phyloP scores from a whole-genome alignment of 768 basidiomycete genomes.

The Suillus clintonianus region DNA sequence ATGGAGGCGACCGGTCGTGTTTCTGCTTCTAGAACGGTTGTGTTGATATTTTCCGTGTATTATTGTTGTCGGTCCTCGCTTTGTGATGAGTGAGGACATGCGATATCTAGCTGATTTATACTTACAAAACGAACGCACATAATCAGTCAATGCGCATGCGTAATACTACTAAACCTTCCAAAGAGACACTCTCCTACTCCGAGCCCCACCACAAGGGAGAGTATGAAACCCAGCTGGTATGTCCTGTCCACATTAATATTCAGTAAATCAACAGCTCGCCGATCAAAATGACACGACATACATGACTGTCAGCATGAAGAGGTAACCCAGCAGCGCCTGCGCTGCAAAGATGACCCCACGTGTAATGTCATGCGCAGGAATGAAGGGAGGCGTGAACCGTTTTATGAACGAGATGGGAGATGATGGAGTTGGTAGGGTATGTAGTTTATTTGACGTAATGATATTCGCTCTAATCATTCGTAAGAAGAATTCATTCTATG shows the following conservation, averaged over 20 bases:
- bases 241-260: too few species aligned
- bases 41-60: background rate
- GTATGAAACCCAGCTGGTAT: constrained; percentile 49
- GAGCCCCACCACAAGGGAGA: constrained; percentile 34
- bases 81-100: too few species aligned
- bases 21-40: background rate
- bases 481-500: background rate
- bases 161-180: constrained; percentile 43
- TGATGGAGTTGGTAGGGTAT: constrained; percentile 10
- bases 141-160: constrained; percentile 11
- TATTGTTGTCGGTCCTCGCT: background rate
- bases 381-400: constrained; percentile 55
- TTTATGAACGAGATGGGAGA: constrained; percentile 11
- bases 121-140: background rate
- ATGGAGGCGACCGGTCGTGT: background rate
- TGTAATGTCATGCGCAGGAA: constrained; percentile 58
- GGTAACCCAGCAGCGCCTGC: constrained; percentile 55
- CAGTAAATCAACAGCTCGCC: too few species aligned
- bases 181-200: constrained; percentile 69
- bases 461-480: constrained; percentile 32
- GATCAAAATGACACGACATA: too few species aligned
- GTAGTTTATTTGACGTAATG: constrained; percentile 26
- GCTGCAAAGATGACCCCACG: constrained; percentile 61
- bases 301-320: constrained; percentile 77
- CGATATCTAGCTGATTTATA: background rate